Base-by-base conservation (phyloP, 768 basidiomycete genomes). In the Suillus hirtellus region DNA sequence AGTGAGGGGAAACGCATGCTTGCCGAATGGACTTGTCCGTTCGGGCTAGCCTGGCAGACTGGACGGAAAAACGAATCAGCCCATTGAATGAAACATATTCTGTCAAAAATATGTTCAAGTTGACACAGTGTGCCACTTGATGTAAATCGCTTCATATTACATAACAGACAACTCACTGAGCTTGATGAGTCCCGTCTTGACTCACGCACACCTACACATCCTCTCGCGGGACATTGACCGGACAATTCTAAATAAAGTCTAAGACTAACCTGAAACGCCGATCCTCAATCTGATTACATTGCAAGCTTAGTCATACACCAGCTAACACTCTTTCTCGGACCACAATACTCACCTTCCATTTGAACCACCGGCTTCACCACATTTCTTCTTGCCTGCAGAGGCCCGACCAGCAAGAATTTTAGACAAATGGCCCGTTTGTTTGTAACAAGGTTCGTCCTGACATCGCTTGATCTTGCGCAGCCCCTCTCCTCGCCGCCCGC, bases 401-500 rank as follows among this genome's bases (percentile, higher is more conserved):
- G 54, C 6, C 21, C 27, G 17, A 19, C 27, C 40, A 31, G 40
- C 40, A 42, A 27, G 38, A 27, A 40, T 40, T 43, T 27, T 42
- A 11, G 1, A 42, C 31, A 37, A 14, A 66, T 52, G 47, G 24
- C 64, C 1, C 66, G 64, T 34, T 62, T 59, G 21, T 67, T 65
- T 46, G 19, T 67, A 46, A 67, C 40, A 52, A 67, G 66, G 66
- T 67, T 19, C 4, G 66, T 66, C 14, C 44, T 21, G 38, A 27
- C 58, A 42, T 46, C 60, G 14, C 61, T 53, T 38, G 42, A 42
- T 56, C 27, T 19, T 1, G 8, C 27, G 12, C 55, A 53, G 40
- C 59, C 66, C 66, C 50, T 62, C 58, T 65, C 27, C 55, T 17
- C 19, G 17, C 56, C 14, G 24, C 24, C 19, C 10, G 56, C 64